A percentile compares a stretch with the other conserved stretches of the same genome.
Evolutionary conservation across 2,329 filamentous ascomycete genomes (phyloP).

Genomic region (Chrysoporthe austroafricana): DNA sequence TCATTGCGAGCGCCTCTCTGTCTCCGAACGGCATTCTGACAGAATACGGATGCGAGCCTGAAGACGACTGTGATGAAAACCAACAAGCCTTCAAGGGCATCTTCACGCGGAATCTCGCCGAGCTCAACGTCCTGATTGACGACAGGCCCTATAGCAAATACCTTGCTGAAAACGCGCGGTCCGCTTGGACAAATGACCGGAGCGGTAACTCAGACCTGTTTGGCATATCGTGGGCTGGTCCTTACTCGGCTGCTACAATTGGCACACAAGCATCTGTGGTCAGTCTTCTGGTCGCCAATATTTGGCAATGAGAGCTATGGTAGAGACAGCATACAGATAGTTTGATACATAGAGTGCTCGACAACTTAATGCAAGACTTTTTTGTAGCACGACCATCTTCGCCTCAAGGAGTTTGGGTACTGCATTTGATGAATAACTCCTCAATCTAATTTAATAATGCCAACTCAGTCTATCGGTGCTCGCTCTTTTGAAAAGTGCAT

Average conservation of each 20-base stretch:
- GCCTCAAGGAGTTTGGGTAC: no score
- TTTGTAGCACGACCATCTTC: no score
- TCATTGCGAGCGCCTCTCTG: conserved; percentile 43
- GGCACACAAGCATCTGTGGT: conserved; percentile 27
- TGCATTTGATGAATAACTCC: no score
- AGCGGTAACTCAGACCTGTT: conserved; percentile 28
- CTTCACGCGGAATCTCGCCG: conserved; percentile 66
- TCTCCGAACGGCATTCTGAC: conserved; percentile 53
- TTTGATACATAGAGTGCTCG: no score
- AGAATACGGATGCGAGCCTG: conserved; percentile 49
- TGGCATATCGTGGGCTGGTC: conserved; percentile 34
- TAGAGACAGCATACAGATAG: no score
- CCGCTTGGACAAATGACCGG: conserved; percentile 27
- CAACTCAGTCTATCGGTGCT: no score
- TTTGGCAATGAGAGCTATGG: conserved; percentile 10
- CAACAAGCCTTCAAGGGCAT: conserved; percentile 70
- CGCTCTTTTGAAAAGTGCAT: no score
- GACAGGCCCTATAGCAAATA: conserved; percentile 31
- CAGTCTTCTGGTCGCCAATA: conserved; percentile 27
- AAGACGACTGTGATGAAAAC: conserved; percentile 54
- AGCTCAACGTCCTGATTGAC: conserved; percentile 49
- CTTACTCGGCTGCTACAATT: conserved; percentile 25
- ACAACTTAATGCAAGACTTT: no score
- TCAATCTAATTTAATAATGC: no score
- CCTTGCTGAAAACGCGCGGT: conserved; percentile 32